Conservation (phyloP, 345 rosid species). For the Anacardium occidentale region DNA sequence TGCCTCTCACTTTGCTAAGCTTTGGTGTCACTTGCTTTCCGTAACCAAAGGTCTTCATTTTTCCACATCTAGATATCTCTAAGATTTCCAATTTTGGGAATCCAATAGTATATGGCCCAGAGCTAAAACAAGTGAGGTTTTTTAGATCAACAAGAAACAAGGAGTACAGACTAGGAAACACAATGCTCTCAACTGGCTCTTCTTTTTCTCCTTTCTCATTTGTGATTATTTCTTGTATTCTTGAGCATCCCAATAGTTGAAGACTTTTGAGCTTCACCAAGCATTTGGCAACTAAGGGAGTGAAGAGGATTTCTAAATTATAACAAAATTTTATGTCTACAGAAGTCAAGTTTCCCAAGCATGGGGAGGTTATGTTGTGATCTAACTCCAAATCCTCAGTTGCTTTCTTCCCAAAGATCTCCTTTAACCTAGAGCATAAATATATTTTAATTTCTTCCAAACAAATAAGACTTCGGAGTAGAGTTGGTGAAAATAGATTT, state of each 20-base stretch:
- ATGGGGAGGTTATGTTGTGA: too few species aligned
- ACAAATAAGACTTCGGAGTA: background rate
- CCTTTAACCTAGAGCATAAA: background rate
- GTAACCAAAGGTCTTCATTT: background rate
- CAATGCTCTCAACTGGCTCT: background rate
- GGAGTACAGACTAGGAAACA: background rate
- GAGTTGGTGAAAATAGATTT: background rate
- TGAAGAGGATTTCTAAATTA: background rate
- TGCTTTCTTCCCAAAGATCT: background rate
- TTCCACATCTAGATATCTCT: background rate
- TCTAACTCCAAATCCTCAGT: background rate
- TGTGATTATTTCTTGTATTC: background rate
- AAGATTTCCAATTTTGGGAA: background rate
- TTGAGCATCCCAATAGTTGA: accelerated
- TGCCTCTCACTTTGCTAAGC: too few species aligned
- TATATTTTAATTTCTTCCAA: background rate
- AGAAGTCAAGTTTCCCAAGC: background rate
- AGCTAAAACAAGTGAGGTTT: background rate
- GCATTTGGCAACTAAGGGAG: background rate
- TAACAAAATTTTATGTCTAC: background rate
- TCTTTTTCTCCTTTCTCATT: background rate
- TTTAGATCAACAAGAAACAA: background rate
- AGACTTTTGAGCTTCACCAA: background rate
- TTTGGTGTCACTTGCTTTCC: background rate
- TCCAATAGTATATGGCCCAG: background rate